Conservation (phyloP, 2,329 filamentous ascomycete species). For the Claviceps africana region DNA sequence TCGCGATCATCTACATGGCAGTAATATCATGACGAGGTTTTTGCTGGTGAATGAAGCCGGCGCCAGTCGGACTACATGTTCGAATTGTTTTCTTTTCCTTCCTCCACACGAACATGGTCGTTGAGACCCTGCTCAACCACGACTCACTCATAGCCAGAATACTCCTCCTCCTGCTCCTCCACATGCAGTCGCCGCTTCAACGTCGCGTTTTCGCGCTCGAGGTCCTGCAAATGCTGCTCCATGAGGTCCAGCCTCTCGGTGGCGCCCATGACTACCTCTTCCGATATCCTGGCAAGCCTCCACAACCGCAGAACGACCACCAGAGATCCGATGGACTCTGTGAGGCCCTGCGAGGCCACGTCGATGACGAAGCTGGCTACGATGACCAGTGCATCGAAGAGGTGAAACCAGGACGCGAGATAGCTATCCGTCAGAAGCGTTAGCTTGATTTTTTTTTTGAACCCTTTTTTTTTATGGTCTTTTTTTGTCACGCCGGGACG, state of each 20-base stretch:
- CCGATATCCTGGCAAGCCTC: slow-evolving; percentile 57
- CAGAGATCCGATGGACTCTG: slow-evolving; percentile 52
- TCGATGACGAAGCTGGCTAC: slow-evolving; percentile 48
- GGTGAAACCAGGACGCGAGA: slow-evolving; percentile 44
- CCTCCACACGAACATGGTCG: not conserved
- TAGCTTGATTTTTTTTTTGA: not conserved
- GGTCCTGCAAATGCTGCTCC: slow-evolving; percentile 33
- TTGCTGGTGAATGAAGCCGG: not conserved
- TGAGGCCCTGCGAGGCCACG: slow-evolving; percentile 41
- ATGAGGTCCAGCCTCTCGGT: slow-evolving; percentile 48
- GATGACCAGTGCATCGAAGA: slow-evolving; percentile 51
- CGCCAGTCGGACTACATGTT: not conserved
- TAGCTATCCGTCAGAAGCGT: slow-evolving; percentile 26
- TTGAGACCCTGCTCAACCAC: not conserved
- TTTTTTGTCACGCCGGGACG: not conserved
- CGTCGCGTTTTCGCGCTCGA: slow-evolving; percentile 32
- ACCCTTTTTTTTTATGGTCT: not conserved
- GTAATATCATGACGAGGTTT: not conserved
- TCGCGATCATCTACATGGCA: not conserved
- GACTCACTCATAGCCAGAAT: slow-evolving; percentile 7
- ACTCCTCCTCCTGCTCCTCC: slow-evolving; percentile 4
- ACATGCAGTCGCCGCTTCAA: slow-evolving; percentile 11
- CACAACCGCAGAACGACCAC: slow-evolving; percentile 53
- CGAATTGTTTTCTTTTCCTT: not conserved
- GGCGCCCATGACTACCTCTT: slow-evolving; percentile 51